Base-by-base conservation (phyloP, 2,329 filamentous ascomycete species). In the Fusarium succisae region DNA sequence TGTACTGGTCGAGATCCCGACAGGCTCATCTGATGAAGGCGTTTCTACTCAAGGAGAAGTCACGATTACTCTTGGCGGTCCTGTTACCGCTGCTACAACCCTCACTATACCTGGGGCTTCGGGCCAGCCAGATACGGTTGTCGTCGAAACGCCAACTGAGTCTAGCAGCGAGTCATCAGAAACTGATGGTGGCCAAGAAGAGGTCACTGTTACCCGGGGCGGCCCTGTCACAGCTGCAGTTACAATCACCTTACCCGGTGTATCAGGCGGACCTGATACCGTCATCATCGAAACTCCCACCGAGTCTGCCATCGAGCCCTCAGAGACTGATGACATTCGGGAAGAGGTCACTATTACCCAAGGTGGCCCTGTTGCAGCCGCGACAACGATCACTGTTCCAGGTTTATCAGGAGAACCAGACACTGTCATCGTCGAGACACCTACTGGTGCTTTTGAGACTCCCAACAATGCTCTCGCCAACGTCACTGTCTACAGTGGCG, bases 401-500 rank as follows among this genome's bases (percentile, higher is more conserved):
- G 48, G 43, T 0, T 2, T 39, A 9, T 38, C 68, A 1, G 68
- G 61, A 6, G 38, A 41, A 5, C 60, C 61, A 24, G 61, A 59
- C 1, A 70, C 56, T 2, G 32, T 71, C 2, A 39, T 71, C 6
- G 6, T 71, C 2, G 55, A 71, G 22, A 71, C 45, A 4, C 65
- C 65, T 1, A 66, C 44, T 12, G 43, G 41, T 8, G 22, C 41
- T 18, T 64, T 50, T 20, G 48, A 66, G 58, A 55, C 48, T 30
- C 58, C 59, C 9, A 64, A 38, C 6, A 55, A 56, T 18, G 59
- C 58, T 2, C 17, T 48, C 3, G 48, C 41, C 6, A 70, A 70
- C 5, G 54, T 70, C 22, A 70, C 68, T 4, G 37, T 65, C 28
- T 69, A 51, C n/a, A 63, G 64, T 3, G 48, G 63, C 5, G 64